Conservation (phyloP, 129 eudicot genomes). For the Lactuca saligna region DNA sequence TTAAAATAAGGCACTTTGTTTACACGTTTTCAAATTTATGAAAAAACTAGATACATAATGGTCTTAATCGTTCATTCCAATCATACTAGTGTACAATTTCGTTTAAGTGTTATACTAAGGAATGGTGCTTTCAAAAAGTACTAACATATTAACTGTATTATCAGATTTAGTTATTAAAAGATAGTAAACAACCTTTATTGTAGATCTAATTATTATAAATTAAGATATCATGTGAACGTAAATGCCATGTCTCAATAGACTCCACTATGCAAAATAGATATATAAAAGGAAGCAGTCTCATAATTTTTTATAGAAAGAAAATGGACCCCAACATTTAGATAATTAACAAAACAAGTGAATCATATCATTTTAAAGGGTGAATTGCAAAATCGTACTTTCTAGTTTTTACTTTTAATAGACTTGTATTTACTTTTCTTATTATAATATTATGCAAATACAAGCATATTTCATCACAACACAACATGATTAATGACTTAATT, state of each 20-base stretch:
- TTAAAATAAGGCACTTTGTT: constrained; percentile 19
- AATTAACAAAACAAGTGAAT: not conserved
- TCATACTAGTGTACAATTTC: not conserved
- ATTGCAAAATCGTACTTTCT: not conserved
- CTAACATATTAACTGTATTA: not conserved
- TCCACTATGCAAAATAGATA: not conserved
- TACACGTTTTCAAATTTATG: not conserved
- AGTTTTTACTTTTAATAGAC: not conserved
- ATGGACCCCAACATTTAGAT: not conserved
- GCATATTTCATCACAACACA: not conserved
- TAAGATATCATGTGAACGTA: not conserved
- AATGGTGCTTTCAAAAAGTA: too few relatives aligned
- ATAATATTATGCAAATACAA: not conserved
- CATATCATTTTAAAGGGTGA: not conserved
- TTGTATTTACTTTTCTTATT: too few relatives aligned
- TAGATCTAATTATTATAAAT: not conserved
- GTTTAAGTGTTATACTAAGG: not conserved
- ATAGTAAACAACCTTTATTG: not conserved
- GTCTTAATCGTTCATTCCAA: not conserved
- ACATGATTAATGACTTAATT: too few relatives aligned
- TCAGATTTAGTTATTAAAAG: too few relatives aligned
- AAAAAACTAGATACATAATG: not conserved
- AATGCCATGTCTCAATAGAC: not conserved
- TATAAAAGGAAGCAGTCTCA: not conserved
- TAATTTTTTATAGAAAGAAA: not conserved